A percentile compares a stretch with the other conserved stretches of the same genome.
Evolutionary conservation across 306 rosid species (phyloP).

Genomic region (Fragaria nilgerrensis): DNA sequence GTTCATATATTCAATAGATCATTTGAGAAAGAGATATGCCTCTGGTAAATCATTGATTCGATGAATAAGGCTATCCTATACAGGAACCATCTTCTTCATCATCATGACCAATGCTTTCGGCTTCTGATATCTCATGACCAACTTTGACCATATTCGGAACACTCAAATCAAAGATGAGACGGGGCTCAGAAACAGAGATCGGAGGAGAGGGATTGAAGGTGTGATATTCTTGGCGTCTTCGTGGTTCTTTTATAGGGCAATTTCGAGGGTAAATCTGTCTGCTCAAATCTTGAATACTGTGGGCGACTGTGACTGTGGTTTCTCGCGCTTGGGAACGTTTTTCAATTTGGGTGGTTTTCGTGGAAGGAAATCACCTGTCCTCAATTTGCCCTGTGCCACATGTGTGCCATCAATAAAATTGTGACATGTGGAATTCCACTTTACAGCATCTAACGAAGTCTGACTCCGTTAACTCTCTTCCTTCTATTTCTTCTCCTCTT

Average conservation of each 20-base stretch:
- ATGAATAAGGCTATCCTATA: neutral
- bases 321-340: neutral
- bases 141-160: neutral
- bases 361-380: too few relatives aligned
- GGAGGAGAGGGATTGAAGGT: neutral
- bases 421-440: too few relatives aligned
- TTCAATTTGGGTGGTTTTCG: too few relatives aligned
- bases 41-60: neutral
- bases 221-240: too few relatives aligned
- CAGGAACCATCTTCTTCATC: neutral
- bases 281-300: neutral
- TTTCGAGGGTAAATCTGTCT: neutral
- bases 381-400: too few relatives aligned
- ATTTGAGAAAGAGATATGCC: neutral
- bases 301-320: neutral
- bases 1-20: neutral
- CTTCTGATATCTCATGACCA: neutral
- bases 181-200: neutral
- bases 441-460: too few relatives aligned
- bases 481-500: too few relatives aligned
- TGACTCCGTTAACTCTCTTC: too few relatives aligned
- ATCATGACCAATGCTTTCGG: neutral
- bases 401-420: too few relatives aligned
- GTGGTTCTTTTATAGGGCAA: neutral
- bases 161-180: neutral